Conservation (phyloP, 106 monocot genomes). For the Dioscorea alata region DNA sequence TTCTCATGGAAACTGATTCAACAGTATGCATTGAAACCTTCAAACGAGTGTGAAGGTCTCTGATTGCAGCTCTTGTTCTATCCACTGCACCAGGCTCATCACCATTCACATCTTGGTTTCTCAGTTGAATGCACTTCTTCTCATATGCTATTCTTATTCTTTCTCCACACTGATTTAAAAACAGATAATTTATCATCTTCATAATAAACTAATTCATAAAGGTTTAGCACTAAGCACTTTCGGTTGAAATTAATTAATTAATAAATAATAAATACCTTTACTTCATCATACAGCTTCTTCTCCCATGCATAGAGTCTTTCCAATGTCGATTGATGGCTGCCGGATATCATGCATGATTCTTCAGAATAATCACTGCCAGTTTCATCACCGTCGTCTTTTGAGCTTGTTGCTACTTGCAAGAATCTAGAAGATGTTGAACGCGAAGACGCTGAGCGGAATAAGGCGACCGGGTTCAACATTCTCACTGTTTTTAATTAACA, state of each 20-base stretch:
- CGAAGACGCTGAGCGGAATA: constrained; percentile 65
- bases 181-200: no score
- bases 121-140: constrained; percentile 68
- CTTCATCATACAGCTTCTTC: constrained; percentile 93
- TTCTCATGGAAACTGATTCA: constrained; percentile 56
- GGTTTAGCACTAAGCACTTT: no score
- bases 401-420: constrained; percentile 15
- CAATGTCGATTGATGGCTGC: constrained; percentile 82
- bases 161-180: constrained; percentile 54
- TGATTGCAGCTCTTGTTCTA: constrained; percentile 53
- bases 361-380: constrained; percentile 51
- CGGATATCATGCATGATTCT: constrained; percentile 59
- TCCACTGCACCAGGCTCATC: constrained; percentile 71
- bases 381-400: constrained; percentile 47
- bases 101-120: constrained; percentile 59
- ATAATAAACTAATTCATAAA: no score
- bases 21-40: constrained; percentile 60
- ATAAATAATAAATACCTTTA: constrained; percentile 46
- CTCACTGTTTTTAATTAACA: constrained; percentile 20
- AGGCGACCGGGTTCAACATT: constrained; percentile 72
- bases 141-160: constrained; percentile 59
- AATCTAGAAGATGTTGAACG: constrained; percentile 65
- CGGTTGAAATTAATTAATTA: no score
- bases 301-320: constrained; percentile 89
- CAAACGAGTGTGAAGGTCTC: constrained; percentile 59